Evolutionary conservation across 768 basidiomycete genomes (phyloP).

Genomic region (Amanita fuliginea): DNA sequence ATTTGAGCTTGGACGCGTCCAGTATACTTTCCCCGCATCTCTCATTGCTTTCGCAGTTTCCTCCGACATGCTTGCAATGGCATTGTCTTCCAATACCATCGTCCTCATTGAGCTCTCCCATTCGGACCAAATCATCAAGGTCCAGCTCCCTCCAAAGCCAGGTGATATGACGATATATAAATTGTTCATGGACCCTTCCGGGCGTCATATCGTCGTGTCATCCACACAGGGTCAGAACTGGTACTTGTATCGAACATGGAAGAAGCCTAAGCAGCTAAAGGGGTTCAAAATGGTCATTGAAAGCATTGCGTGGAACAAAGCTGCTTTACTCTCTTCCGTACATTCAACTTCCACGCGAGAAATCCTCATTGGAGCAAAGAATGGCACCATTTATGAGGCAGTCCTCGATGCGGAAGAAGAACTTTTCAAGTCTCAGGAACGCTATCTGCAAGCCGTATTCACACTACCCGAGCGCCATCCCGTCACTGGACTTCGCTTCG

Average conservation of each 20-base stretch:
- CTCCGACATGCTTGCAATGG: slow-evolving; percentile 84
- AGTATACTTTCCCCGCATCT: slow-evolving; percentile 80
- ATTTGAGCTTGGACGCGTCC: slow-evolving; percentile 82
- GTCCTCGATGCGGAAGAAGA: slow-evolving; percentile 86
- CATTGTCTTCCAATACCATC: slow-evolving; percentile 60
- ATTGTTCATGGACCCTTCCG: slow-evolving; percentile 88
- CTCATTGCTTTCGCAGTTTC: slow-evolving; percentile 74
- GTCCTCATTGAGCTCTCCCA: slow-evolving; percentile 85
- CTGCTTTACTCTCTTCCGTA: slow-evolving; percentile 48
- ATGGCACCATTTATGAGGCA: slow-evolving; percentile 82
- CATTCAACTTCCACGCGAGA: slow-evolving; percentile 71
- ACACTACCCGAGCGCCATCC: slow-evolving; percentile 72
- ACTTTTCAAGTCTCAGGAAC: slow-evolving; percentile 83
- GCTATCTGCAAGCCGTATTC: slow-evolving; percentile 65
- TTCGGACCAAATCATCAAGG: slow-evolving; percentile 76
- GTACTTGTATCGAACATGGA: slow-evolving; percentile 76
- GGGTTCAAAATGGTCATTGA: slow-evolving; percentile 81
- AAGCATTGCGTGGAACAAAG: slow-evolving; percentile 85
- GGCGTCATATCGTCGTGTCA: slow-evolving; percentile 80
- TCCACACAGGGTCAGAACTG: slow-evolving; percentile 88
- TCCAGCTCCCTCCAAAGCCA: slow-evolving; percentile 65
- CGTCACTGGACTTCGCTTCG: slow-evolving; percentile 78
- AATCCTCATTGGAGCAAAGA: slow-evolving; percentile 77
- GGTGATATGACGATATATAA: slow-evolving; percentile 71
- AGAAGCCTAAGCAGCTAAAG: slow-evolving; percentile 73